Conservation (phyloP, 352 stramenopile genomes). For the Globisporangium spinosum region DNA sequence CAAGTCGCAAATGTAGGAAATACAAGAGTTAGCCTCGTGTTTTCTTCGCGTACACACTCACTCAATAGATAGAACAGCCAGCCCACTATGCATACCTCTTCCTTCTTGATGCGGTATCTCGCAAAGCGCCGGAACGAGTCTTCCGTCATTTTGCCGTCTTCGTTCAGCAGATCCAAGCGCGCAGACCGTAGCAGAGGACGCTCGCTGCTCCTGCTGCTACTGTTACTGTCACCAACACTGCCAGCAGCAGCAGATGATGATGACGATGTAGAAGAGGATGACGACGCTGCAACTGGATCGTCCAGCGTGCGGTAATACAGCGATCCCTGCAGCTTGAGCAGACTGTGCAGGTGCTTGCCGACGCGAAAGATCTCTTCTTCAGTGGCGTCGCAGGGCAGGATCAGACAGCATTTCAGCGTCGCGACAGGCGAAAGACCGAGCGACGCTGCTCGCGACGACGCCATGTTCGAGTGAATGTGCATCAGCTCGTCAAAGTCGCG, state of each 20-base stretch:
- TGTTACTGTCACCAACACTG: not conserved
- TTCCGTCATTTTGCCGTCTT: slow-evolving; percentile 60
- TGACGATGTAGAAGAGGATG: not conserved
- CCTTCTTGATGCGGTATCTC: slow-evolving; percentile 59
- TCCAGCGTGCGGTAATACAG: slow-evolving; percentile 60
- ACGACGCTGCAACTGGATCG: slow-evolving; percentile 4
- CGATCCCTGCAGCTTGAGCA: slow-evolving; percentile 60
- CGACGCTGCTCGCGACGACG: slow-evolving; percentile 30
- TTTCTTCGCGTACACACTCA: too few relatives aligned
- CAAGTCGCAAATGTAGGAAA: not conserved
- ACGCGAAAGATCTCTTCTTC: slow-evolving; percentile 75
- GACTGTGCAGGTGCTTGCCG: slow-evolving; percentile 59
- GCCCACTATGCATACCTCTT: slow-evolving; percentile 30
- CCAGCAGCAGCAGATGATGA: not conserved
- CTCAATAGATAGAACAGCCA: too few relatives aligned
- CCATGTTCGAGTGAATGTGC: slow-evolving; percentile 54
- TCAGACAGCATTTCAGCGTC: slow-evolving; percentile 64
- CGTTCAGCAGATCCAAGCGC: slow-evolving; percentile 31
- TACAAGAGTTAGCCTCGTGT: not conserved
- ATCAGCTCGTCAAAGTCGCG: slow-evolving; percentile 79
- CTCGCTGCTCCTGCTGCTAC: not conserved
- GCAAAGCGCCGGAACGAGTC: slow-evolving; percentile 68
- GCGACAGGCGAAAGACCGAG: slow-evolving; percentile 34
- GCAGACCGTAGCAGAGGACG: not conserved
- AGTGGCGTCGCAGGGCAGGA: slow-evolving; percentile 48